These are phyloP conservation scores for Leishmania guyanensis DNA, from an alignment of 208 protist species.

Conservation along the genomic window DNA sequence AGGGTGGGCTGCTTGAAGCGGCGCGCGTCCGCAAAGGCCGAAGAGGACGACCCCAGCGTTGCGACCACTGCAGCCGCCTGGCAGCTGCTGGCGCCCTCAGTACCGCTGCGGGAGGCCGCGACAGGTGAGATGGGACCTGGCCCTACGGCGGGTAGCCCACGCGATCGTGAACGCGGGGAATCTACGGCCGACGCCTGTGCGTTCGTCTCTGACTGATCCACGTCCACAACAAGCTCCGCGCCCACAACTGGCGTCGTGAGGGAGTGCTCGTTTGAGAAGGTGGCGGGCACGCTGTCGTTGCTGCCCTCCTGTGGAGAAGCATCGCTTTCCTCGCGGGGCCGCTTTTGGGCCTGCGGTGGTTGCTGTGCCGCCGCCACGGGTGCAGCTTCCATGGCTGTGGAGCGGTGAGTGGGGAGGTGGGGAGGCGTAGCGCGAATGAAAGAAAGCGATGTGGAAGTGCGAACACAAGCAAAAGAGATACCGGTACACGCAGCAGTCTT, in stretches of 20 bases:
- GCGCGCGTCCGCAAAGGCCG: constrained; percentile 21
- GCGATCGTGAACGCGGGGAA: not conserved
- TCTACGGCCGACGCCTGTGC: not conserved
- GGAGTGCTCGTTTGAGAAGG: constrained; percentile 18
- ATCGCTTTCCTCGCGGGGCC: constrained; percentile 11
- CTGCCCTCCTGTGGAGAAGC: constrained; percentile 2
- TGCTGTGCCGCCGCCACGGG: constrained; percentile 6
- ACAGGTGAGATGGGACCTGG: not conserved
- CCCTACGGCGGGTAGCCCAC: not conserved
- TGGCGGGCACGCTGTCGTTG: constrained; percentile 19
- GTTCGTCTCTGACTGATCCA: constrained; percentile 16
- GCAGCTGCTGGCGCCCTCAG: not conserved
- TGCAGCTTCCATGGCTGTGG: constrained; percentile 7
- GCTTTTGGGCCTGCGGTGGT: constrained; percentile 6
- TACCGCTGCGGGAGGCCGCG: not conserved
- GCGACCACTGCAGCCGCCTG: not conserved
- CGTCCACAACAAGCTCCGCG: constrained; percentile 19
- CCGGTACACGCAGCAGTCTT: not conserved
- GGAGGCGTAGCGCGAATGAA: too few relatives aligned
- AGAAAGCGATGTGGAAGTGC: not conserved
- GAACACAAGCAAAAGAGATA: not conserved
- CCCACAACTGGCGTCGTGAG: constrained; percentile 4
- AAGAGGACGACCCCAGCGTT: not conserved
- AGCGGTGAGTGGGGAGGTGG: not conserved
- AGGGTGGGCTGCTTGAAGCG: constrained; percentile 69